These are phyloP conservation scores for Ceratobasidium sp. DNA, from an alignment of 1,284 basidiomycete species.

Conservation along the genomic window DNA sequence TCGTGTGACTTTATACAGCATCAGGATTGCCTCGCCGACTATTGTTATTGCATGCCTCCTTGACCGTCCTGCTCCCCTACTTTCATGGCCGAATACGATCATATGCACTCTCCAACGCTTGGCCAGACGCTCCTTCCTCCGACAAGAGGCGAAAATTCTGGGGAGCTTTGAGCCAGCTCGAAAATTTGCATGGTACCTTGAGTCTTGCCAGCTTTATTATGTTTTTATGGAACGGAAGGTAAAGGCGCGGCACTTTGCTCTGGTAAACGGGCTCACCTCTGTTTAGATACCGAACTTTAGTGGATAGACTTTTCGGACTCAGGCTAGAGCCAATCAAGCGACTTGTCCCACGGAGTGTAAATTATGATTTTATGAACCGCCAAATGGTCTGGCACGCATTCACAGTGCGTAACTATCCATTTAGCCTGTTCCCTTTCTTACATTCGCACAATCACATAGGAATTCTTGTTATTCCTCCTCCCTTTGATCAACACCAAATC, in stretches of 20 bases:
- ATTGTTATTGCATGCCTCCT: conserved; percentile 75
- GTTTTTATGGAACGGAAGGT: conserved; percentile 91
- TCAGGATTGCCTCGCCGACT: conserved; percentile 72
- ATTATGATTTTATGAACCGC: conserved; percentile 99
- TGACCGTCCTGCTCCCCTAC: conserved; percentile 87
- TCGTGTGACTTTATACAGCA: conserved; percentile 58
- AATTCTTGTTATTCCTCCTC: conserved; percentile 94
- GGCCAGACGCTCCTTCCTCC: conserved; percentile 89
- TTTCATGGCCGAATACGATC: conserved; percentile 78
- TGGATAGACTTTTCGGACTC: conserved; percentile 86
- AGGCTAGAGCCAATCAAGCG: conserved; percentile 80
- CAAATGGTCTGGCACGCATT: conserved; percentile 99
- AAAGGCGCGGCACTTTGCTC: conserved; percentile 53
- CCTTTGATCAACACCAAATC: conserved; percentile 83
- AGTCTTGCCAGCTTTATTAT: conserved; percentile 82
- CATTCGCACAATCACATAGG: conserved; percentile 64
- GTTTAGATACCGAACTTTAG: conserved; percentile 84
- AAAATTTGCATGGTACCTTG: conserved; percentile 72
- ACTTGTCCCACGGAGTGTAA: conserved; percentile 85
- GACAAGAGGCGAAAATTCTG: conserved; percentile 82
- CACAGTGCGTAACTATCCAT: conserved; percentile 72
- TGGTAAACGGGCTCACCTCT: background rate
- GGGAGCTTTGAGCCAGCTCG: conserved; percentile 76
- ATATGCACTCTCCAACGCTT: conserved; percentile 84
- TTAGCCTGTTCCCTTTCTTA: background rate